A percentile compares a stretch with the other conserved stretches of the same genome.
phyloP scores from a whole-genome alignment of 129 eudicot genomes.

The Solidago caesia region DNA sequence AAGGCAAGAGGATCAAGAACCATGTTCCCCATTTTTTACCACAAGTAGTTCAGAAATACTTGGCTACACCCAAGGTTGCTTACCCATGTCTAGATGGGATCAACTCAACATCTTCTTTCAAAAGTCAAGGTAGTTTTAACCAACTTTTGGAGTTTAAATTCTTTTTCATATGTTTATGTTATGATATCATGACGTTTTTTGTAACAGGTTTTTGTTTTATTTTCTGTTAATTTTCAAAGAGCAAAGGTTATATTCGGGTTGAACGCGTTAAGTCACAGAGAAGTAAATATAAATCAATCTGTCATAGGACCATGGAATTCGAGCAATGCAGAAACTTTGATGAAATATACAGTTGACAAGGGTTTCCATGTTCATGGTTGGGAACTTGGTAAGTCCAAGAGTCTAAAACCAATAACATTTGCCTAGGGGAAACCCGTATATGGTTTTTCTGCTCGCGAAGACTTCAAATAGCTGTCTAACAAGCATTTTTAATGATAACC shows the following conservation, averaged over 20 bases:
- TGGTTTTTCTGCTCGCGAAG: neutral
- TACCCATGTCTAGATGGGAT: constrained; percentile 85
- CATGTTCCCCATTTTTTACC: constrained; percentile 60
- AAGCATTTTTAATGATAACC: neutral
- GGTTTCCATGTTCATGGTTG: constrained; percentile 62
- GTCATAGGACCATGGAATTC: constrained; percentile 68
- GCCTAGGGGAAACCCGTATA: neutral
- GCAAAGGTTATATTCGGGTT: constrained; percentile 66
- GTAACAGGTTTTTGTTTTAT: constrained; percentile 39
- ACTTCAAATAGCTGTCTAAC: neutral
- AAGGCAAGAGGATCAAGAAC: constrained; percentile 32
- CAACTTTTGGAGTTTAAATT: neutral
- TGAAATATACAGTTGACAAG: constrained; percentile 56
- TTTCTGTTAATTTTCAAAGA: constrained; percentile 41
- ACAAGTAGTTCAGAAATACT: constrained; percentile 36
- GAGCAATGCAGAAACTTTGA: constrained; percentile 54
- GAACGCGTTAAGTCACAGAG: constrained; percentile 56
- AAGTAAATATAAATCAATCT: constrained; percentile 36
- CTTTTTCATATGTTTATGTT: constrained; percentile 12
- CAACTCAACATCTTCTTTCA: constrained; percentile 67
- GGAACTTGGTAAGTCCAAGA: constrained; percentile 66
- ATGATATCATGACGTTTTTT: constrained; percentile 30
- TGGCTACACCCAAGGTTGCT: constrained; percentile 70
- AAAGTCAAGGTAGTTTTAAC: constrained; percentile 48
- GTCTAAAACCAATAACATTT: too few relatives aligned